Conservation (phyloP, 169 alveolate genomes). For the Theileria annulata region DNA sequence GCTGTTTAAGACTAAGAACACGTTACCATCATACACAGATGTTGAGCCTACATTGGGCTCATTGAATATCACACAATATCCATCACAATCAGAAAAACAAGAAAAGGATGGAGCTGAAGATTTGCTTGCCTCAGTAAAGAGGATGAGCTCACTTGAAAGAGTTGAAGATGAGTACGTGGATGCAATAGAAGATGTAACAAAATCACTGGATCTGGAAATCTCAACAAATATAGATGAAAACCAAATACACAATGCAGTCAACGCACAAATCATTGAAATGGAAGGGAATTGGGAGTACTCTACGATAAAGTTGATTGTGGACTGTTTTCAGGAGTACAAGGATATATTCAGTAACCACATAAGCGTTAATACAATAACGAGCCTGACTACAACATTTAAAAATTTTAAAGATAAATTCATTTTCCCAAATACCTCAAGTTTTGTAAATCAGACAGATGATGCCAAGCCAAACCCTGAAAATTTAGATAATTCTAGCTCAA, state of each 20-base stretch:
- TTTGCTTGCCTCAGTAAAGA: not conserved
- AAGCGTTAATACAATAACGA: not conserved
- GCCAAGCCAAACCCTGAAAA: not conserved
- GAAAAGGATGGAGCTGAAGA: not conserved
- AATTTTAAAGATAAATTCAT: not conserved
- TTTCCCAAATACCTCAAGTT: not conserved
- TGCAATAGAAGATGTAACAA: constrained; percentile 58
- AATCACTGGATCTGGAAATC: constrained; percentile 51
- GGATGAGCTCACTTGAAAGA: not conserved
- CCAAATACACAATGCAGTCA: not conserved
- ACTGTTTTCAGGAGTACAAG: constrained; percentile 60
- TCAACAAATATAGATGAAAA: not conserved
- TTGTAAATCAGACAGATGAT: not conserved
- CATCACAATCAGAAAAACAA: not conserved
- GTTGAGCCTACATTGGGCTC: too few species aligned
- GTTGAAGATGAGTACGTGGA: constrained; percentile 51
- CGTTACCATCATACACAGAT: not conserved
- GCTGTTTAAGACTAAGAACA: constrained; percentile 37
- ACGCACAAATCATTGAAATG: constrained; percentile 46
- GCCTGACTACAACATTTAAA: not conserved
- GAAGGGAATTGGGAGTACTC: constrained; percentile 67
- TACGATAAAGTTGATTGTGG: constrained; percentile 46
- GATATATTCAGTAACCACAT: constrained; percentile 8
- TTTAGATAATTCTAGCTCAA: not conserved
- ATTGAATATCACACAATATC: not conserved